Conservation (phyloP, 2,329 filamentous ascomycete species). For the Clarireedia paspali region DNA sequence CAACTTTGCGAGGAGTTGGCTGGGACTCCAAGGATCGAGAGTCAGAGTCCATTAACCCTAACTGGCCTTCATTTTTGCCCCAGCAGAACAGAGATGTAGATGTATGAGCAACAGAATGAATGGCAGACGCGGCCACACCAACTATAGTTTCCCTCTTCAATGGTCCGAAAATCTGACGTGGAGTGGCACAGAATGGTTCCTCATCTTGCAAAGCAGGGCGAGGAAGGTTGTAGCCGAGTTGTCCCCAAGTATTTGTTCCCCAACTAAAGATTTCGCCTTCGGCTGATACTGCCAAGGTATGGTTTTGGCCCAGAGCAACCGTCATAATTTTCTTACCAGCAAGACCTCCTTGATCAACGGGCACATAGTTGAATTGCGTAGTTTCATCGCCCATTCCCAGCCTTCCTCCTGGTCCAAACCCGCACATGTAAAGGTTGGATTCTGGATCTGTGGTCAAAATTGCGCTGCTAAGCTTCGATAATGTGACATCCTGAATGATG, state of each 20-base stretch:
- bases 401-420: constrained; percentile 82
- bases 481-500: constrained; percentile 69
- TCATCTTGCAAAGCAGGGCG: constrained; percentile 61
- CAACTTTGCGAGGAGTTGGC: constrained; percentile 73
- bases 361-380: constrained; percentile 78
- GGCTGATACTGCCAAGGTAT: constrained; percentile 78
- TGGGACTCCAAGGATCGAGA: constrained; percentile 86
- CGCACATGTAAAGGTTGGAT: constrained; percentile 87
- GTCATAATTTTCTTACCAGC: constrained; percentile 64
- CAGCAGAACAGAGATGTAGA: constrained; percentile 79
- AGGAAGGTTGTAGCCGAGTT: constrained; percentile 78
- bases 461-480: constrained; percentile 89
- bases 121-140: constrained; percentile 78
- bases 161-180: constrained; percentile 84
- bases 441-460: constrained; percentile 80
- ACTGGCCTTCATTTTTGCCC: constrained; percentile 89
- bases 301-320: constrained; percentile 86
- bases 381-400: constrained; percentile 85
- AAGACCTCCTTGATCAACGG: constrained; percentile 68
- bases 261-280: constrained; percentile 90
- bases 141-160: constrained; percentile 78
- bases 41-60: constrained; percentile 91
- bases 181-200: constrained; percentile 71
- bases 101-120: constrained; percentile 88
- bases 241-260: constrained; percentile 80